phyloP scores from a whole-genome alignment of 768 basidiomycete genomes.

The Russula olivacea region DNA sequence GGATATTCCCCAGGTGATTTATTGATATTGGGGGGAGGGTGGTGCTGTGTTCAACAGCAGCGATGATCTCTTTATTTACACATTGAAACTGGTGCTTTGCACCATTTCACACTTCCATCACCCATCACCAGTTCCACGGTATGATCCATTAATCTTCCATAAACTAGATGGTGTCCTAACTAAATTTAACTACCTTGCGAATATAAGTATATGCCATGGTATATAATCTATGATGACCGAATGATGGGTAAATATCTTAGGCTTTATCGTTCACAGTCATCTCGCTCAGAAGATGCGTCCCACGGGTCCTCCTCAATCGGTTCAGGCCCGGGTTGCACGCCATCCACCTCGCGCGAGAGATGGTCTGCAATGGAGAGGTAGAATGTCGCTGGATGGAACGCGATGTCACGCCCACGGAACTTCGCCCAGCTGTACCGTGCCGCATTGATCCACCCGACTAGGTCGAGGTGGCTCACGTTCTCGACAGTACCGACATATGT shows the following conservation, averaged over 20 bases:
- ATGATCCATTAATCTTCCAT: neutral
- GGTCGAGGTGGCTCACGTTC: conserved; percentile 86
- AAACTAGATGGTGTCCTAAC: conserved; percentile 8
- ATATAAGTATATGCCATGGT: conserved; percentile 1
- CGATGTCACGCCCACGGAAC: conserved; percentile 82
- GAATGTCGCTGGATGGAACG: conserved; percentile 88
- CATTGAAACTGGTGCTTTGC: neutral
- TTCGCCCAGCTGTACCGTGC: conserved; percentile 86
- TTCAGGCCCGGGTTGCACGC: conserved; percentile 31
- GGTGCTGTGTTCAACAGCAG: no score
- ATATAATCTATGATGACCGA: neutral
- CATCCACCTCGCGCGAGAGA: conserved; percentile 72
- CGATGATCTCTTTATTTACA: neutral
- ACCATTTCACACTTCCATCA: neutral
- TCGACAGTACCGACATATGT: conserved; percentile 90
- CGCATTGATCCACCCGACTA: conserved; percentile 91
- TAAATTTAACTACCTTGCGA: neutral
- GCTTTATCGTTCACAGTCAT: neutral
- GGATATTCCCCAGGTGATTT: no score
- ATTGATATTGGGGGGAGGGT: no score
- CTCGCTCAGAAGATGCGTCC: conserved; percentile 25
- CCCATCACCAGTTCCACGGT: no score
- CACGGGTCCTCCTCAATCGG: conserved; percentile 23
- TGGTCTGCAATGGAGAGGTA: conserved; percentile 80
- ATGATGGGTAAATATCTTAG: neutral